A percentile compares a stretch with the other conserved stretches of the same genome.
Conservation (phyloP, 73 alveolate genomes). For the Uronychia binucleata region DNA sequence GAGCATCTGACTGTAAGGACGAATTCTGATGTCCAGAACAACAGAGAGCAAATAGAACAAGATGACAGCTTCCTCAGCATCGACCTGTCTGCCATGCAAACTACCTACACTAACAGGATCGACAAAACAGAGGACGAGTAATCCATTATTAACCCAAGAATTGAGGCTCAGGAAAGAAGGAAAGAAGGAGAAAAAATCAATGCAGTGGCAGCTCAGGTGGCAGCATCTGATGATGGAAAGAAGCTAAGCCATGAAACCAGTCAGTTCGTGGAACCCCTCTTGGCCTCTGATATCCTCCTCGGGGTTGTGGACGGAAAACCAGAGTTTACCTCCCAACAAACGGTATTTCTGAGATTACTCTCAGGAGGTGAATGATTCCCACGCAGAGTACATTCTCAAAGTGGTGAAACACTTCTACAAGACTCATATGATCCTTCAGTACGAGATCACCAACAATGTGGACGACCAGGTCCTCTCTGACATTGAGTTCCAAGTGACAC, state of each 20-base stretch:
- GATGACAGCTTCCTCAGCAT: slow-evolving; percentile 12
- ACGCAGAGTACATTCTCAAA: slow-evolving; percentile 50
- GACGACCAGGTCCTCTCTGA: slow-evolving; percentile 53
- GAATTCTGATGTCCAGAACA: background rate
- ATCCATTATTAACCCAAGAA: background rate
- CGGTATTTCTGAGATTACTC: background rate
- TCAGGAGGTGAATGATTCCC: slow-evolving; percentile 13
- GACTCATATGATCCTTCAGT: slow-evolving; percentile 25
- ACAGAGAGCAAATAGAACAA: slow-evolving; percentile 8
- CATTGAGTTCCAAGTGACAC: slow-evolving; percentile 2
- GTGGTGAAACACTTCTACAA: slow-evolving; percentile 49
- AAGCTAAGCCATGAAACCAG: background rate
- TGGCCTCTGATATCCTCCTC: background rate
- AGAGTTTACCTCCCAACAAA: background rate
- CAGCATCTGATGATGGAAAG: background rate
- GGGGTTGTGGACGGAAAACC: background rate
- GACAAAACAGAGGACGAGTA: slow-evolving; percentile 3
- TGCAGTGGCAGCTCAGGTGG: background rate
- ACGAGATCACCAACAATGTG: slow-evolving; percentile 37
- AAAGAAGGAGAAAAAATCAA: background rate
- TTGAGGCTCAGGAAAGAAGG: background rate
- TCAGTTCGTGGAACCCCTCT: background rate
- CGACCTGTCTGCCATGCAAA: background rate
- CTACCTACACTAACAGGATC: background rate
- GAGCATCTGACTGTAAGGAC: background rate